A percentile compares a stretch with the other conserved stretches of the same genome.
These are phyloP conservation scores for Ustilago vetiveriae DNA, from an alignment of 1,284 basidiomycete species.

Conservation along the genomic window DNA sequence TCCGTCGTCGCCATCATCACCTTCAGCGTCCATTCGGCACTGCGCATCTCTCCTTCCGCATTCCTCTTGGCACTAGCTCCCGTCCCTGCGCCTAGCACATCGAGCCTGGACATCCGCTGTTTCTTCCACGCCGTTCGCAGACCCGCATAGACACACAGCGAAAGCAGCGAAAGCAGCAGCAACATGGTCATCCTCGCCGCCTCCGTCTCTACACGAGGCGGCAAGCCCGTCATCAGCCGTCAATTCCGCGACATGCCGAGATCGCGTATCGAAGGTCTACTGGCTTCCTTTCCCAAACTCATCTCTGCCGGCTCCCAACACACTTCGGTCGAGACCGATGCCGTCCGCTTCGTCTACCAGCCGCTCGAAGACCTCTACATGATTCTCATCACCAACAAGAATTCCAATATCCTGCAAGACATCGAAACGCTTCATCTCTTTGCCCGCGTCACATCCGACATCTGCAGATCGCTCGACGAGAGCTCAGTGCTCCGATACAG, in stretches of 20 bases:
- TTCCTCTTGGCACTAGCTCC: background rate
- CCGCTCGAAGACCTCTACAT: slow-evolving; percentile 98
- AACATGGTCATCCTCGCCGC: slow-evolving; percentile 84
- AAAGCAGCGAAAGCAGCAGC: too few species aligned
- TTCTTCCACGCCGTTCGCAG: too few species aligned
- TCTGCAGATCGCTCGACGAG: slow-evolving; percentile 80
- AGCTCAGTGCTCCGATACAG: slow-evolving; percentile 88
- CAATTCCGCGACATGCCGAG: slow-evolving; percentile 95
- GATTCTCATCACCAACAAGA: slow-evolving; percentile 96
- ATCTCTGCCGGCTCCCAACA: slow-evolving; percentile 97
- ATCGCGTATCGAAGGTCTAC: slow-evolving; percentile 90
- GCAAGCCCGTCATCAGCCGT: slow-evolving; percentile 93
- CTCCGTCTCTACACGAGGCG: slow-evolving; percentile 91
- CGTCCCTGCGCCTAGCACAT: too few species aligned
- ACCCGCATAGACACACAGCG: too few species aligned
- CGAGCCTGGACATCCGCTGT: too few species aligned
- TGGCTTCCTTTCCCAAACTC: slow-evolving; percentile 96
- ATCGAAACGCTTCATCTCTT: slow-evolving; percentile 95
- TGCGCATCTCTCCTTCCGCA: too few species aligned
- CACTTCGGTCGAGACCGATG: slow-evolving; percentile 75
- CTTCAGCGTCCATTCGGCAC: too few species aligned
- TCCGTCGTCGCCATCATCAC: background rate
- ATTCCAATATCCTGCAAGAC: slow-evolving; percentile 97
- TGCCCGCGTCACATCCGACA: slow-evolving; percentile 90
- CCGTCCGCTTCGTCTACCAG: slow-evolving; percentile 90